These are phyloP conservation scores for Calonectria hongkongensis DNA, from an alignment of 2,329 filamentous ascomycete genomes.

Conservation along the genomic window DNA sequence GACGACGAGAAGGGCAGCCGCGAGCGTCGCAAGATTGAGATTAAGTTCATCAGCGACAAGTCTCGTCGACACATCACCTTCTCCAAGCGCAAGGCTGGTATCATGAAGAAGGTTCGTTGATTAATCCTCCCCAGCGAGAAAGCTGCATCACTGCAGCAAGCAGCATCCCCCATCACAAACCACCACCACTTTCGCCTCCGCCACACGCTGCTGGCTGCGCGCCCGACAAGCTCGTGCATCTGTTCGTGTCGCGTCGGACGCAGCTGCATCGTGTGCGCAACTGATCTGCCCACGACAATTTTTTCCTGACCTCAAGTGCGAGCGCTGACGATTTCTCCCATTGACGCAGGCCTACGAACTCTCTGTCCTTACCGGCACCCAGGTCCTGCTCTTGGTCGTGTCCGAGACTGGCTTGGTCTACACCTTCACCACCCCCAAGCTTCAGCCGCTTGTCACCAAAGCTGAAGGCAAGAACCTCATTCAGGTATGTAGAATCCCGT, in stretches of 20 bases:
- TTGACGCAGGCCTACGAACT: constrained; percentile 90
- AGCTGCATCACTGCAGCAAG: constrained; percentile 23
- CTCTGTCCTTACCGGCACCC: constrained; percentile 97
- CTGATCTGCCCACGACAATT: background rate
- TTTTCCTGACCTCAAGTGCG: constrained; percentile 2
- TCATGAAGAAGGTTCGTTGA: constrained; percentile 97
- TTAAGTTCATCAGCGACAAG: constrained; percentile 99
- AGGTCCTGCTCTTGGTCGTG: constrained; percentile 96
- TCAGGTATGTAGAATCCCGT: constrained; percentile 79
- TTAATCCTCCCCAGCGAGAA: constrained; percentile 13
- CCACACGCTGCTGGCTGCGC: constrained; percentile 4
- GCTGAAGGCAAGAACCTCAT: constrained; percentile 99
- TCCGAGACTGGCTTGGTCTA: constrained; percentile 98
- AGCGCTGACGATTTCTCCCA: constrained; percentile 47
- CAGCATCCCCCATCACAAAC: constrained; percentile 10
- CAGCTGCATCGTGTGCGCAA: constrained; percentile 9
- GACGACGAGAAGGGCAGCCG: constrained; percentile 98
- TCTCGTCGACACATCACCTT: constrained; percentile 99
- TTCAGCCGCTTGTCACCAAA: constrained; percentile 98
- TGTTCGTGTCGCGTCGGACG: constrained; percentile 24
- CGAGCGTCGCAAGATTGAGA: constrained; percentile 99
- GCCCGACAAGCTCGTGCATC: constrained; percentile 22
- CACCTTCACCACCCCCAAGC: constrained; percentile 98
- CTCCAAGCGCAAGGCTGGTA: constrained; percentile 99
- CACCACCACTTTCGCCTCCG: constrained; percentile 1